Conservation (phyloP, 2,329 filamentous ascomycete genomes). For the Meredithiella fracta region DNA sequence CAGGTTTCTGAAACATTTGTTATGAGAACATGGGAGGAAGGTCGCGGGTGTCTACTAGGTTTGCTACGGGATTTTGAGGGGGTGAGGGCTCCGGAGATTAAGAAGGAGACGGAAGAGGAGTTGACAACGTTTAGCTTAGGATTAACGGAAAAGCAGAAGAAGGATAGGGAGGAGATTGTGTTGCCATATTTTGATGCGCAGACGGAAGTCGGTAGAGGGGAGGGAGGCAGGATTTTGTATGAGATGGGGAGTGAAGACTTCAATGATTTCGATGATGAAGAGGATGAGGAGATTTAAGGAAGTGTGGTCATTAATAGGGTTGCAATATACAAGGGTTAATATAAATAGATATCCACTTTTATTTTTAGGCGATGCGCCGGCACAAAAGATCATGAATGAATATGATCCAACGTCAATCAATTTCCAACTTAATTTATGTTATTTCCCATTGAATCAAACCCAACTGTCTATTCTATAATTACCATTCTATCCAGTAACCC, state of each 20-base stretch:
- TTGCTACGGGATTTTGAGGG: slow-evolving; percentile 63
- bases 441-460: too few species aligned
- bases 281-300: slow-evolving; percentile 24
- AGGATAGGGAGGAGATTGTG: slow-evolving; percentile 75
- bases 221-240: slow-evolving; percentile 86
- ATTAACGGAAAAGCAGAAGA: slow-evolving; percentile 77
- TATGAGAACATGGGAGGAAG: slow-evolving; percentile 14
- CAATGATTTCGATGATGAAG: slow-evolving; percentile 91
- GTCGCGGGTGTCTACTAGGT: slow-evolving; percentile 24
- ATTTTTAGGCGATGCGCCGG: too few species aligned
- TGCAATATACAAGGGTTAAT: neutral
- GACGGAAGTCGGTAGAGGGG: slow-evolving; percentile 57
- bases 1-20: slow-evolving; percentile 55
- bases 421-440: too few species aligned
- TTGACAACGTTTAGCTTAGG: slow-evolving; percentile 67
- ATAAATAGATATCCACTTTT: too few species aligned
- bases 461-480: too few species aligned
- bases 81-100: slow-evolving; percentile 29
- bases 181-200: slow-evolving; percentile 96
- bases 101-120: slow-evolving; percentile 37
- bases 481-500: too few species aligned
- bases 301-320: neutral
- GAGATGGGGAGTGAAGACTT: slow-evolving; percentile 95
- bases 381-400: too few species aligned
- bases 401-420: too few species aligned